Evolutionary conservation across 805 yeast genomes (phyloP).

Genomic region (Candida adriatica): DNA sequence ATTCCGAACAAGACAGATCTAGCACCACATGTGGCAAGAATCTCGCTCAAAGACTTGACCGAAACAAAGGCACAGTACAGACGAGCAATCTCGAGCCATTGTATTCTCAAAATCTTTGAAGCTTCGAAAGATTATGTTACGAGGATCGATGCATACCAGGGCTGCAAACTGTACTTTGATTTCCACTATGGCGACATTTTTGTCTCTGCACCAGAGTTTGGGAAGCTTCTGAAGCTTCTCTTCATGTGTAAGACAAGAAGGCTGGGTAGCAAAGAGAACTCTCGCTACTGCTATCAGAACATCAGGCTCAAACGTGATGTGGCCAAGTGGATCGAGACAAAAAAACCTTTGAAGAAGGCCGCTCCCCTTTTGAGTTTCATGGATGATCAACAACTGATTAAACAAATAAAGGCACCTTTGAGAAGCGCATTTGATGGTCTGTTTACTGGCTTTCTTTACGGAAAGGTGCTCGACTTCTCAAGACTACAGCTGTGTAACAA

Average conservation of each 20-base stretch:
- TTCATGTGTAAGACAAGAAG: constrained; percentile 27
- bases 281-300: constrained; percentile 64
- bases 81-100: too few species aligned
- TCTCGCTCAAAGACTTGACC: too few species aligned
- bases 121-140: too few species aligned
- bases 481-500: constrained; percentile 1
- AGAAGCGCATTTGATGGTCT: constrained; percentile 5
- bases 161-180: neutral
- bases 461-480: constrained; percentile 3
- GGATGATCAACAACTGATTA: constrained; percentile 5
- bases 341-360: constrained; percentile 1
- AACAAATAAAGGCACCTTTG: constrained; percentile 2
- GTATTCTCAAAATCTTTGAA: too few species aligned
- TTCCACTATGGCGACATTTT: too few species aligned
- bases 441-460: constrained; percentile 7
- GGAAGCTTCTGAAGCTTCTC: constrained; percentile 9
- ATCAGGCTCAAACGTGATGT: constrained; percentile 2
- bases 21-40: too few species aligned
- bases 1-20: too few species aligned
- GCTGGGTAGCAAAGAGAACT: constrained; percentile 74
- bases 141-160: neutral
- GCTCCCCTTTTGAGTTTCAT: constrained; percentile 1
- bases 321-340: constrained; percentile 3
- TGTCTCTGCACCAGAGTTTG: constrained; percentile 10
- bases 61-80: neutral